Base-by-base conservation (phyloP, 2,329 filamentous ascomycete genomes). In the Tolypocladium tundrense region DNA sequence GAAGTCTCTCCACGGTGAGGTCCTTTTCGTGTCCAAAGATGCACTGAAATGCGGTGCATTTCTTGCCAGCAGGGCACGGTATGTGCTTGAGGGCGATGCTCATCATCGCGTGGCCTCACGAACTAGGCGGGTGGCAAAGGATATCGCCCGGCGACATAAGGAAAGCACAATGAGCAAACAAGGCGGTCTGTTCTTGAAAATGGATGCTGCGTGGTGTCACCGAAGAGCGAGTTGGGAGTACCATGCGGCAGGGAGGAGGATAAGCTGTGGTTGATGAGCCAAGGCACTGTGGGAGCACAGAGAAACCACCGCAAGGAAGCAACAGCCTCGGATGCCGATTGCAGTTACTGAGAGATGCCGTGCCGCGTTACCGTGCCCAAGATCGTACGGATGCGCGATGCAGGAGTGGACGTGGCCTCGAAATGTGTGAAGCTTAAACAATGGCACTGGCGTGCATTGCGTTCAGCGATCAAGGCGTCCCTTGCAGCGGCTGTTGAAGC, bases 31-130 rank as follows among this genome's bases (percentile, higher is more conserved):
- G 77, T 35, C 76, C 75, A 62, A 81, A 81, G 43, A 81, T 73
- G 63, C 79, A 81, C 60, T 76, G 71, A 62, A 79, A 79, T 19
- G 78, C 77, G 10, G 73, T 77, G 63, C 79, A 81, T 2, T 60
- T 69, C 53, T 74, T 70, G 55, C 78, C 78, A 24, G 76, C 77
- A 7, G 79, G 79, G 62, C 79, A 81, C 11, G 77, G 76, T 53
- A 81, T 75, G 59, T 73, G 74, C 63, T 79, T 80, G 60, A 81
- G 75, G 53, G 67, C 64, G 58, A 75, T 60, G 59, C 72, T 73
- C 73, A 75, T 75, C 48, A n/a, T 58, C 53, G 54, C 2, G 57
- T 54, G 35, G 21, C 50, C 14, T 53, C 10, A 39, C 41, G 21
- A 35, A 35, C n/a, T 9, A 35, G 7, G 24, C 39, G 31, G 21